Base-by-base conservation (phyloP, 2,329 filamentous ascomycete genomes). In the Stachybotrys chlorohalonatus region DNA sequence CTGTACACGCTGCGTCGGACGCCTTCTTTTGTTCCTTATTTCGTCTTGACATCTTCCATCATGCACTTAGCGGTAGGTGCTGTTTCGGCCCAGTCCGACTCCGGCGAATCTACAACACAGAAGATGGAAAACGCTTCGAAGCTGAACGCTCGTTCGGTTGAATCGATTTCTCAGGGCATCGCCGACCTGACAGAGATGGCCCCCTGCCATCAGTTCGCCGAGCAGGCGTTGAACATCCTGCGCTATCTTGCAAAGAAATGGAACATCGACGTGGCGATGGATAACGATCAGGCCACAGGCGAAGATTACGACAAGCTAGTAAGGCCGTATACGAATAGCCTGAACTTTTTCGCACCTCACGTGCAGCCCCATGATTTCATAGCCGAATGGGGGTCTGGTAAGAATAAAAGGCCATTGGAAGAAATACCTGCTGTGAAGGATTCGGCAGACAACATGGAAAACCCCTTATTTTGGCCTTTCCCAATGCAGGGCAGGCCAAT, bases 1-100 rank as follows among this genome's bases (percentile, higher is more conserved):
- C 70, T 83, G 0, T 84, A 83, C 59, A 83, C 80, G 0, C 66
- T 84, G 15, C 73, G 75, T n/a, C 70, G 79, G 13, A 84, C 81
- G 11, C 81, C 81, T 1, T 82, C 80, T 0, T 84, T 84, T 58
- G 80, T 84, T 1, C 81, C 81, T 0, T 83, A 83, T 57, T 83
- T 84, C 60, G 80, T 83, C n/a, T 66, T 84, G 7, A 83, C 80
- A 0, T 80, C 80, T 0, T 69, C 78, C n/a, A 82, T 83, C 48
- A 82, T 83, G 77, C 80, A 83, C 57, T 73, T 83, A 0, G 79
- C 80, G 17, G 74, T 82, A 49, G 78, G 73, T 1, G 77, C 77
- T 1, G 70, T 70, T 1, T 42, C 55, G 3, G 46, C 63, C 39
- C 56, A 66, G 8, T 59, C 63, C 46, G 52, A 60, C 45, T 53